Evolutionary conservation across 2,329 filamentous ascomycete species (phyloP).

Genomic region (Beauveria brongniartii): DNA sequence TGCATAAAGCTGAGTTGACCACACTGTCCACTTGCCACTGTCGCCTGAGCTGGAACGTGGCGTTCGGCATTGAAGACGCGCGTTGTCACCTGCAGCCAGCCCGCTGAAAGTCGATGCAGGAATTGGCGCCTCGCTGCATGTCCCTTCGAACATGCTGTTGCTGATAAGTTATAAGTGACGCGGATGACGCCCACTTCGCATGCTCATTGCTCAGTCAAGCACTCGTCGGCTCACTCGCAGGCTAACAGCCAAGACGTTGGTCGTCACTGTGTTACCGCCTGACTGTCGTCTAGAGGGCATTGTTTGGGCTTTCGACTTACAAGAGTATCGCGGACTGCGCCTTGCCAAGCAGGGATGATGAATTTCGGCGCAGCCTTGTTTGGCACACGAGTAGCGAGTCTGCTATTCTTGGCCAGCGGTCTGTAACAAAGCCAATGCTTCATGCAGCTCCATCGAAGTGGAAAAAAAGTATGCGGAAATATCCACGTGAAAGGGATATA

Average conservation of each 20-base stretch:
- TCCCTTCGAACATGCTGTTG: neutral
- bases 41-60: neutral
- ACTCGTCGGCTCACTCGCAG: neutral
- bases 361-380: neutral
- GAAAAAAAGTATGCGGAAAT: neutral
- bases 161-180: too few relatives aligned
- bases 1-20: neutral
- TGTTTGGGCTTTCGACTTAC: neutral
- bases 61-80: too few relatives aligned
- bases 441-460: neutral
- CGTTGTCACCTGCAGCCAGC: neutral
- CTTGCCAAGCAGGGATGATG: neutral
- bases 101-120: neutral
- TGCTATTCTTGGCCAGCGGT: neutral
- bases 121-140: constrained; percentile 1
- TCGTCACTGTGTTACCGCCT: neutral
- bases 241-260: neutral
- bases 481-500: neutral
- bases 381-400: neutral
- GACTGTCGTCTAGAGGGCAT: neutral
- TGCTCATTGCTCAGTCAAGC: neutral
- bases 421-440: neutral
- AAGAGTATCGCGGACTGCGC: neutral
- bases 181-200: neutral
- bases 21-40: neutral